phyloP scores from a whole-genome alignment of 192 early-diverging fungal species.

The Mortierella claussenii region DNA sequence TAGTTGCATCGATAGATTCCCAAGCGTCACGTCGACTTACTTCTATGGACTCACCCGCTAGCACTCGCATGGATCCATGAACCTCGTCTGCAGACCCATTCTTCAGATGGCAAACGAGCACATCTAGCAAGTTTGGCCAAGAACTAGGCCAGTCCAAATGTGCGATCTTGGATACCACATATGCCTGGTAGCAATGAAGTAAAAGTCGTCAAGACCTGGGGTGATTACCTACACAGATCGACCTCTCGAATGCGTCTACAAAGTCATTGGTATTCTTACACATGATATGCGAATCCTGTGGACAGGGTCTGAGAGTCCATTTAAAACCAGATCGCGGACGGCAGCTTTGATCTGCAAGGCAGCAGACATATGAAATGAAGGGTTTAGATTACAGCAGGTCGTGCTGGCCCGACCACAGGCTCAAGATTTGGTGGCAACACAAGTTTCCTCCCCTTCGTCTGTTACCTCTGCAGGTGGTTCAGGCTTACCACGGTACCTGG shows the following conservation, averaged over 20 bases:
- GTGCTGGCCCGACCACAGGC: too few species aligned
- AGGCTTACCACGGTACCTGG: constrained; percentile 60
- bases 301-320: constrained; percentile 64
- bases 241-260: too few species aligned
- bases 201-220: not conserved
- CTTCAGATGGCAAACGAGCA: constrained; percentile 71
- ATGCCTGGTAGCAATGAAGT: constrained; percentile 63
- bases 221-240: too few species aligned
- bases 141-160: constrained; percentile 91
- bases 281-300: constrained; percentile 71
- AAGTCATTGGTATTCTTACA: too few species aligned
- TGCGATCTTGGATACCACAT: constrained; percentile 86
- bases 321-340: constrained; percentile 63
- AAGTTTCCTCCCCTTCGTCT: too few species aligned
- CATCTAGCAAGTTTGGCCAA: constrained; percentile 88
- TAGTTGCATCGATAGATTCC: too few species aligned
- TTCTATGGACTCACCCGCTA: constrained; percentile 60
- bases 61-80: constrained; percentile 87
- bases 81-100: constrained; percentile 72
- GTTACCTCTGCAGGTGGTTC: constrained; percentile 65
- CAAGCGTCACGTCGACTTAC: not conserved
- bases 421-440: too few species aligned
- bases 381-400: too few species aligned
- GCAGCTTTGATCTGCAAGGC: constrained; percentile 59
- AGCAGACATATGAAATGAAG: too few species aligned